These are phyloP conservation scores for Peronospora destructor DNA, from an alignment of 352 stramenopile species.

Conservation along the genomic window DNA sequence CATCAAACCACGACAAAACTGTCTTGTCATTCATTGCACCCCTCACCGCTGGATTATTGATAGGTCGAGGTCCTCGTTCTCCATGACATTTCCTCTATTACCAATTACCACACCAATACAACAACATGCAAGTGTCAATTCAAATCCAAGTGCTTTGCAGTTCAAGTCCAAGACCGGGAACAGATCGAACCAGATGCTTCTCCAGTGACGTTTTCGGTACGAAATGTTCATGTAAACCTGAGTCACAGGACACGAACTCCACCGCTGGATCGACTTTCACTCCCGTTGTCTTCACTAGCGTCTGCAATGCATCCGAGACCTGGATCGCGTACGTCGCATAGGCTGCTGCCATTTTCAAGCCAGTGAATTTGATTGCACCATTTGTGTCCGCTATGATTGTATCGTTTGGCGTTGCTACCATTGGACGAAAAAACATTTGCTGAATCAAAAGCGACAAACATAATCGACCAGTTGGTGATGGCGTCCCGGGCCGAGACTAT, in stretches of 20 bases:
- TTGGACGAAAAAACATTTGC: conserved; percentile 12
- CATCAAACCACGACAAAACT: too few species aligned
- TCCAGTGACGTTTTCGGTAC: conserved; percentile 29
- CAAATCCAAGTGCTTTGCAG: too few species aligned
- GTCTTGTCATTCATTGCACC: not conserved
- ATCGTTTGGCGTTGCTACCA: not conserved
- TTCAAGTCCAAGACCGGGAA: too few species aligned
- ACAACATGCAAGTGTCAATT: not conserved
- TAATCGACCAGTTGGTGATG: conserved; percentile 18
- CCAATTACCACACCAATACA: not conserved
- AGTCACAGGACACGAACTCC: conserved; percentile 32
- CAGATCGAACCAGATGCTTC: conserved; percentile 35
- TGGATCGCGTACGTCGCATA: conserved; percentile 26
- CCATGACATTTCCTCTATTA: conserved; percentile 29
- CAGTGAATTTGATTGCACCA: conserved; percentile 37
- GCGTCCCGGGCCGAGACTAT: not conserved
- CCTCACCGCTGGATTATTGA: conserved; percentile 24
- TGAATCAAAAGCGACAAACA: conserved; percentile 25
- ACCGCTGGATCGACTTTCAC: conserved; percentile 23
- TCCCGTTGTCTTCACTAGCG: conserved; percentile 33
- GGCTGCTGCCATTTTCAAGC: conserved; percentile 18
- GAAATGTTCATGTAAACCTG: conserved; percentile 28
- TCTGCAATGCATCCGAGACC: conserved; percentile 23
- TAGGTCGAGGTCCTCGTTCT: conserved; percentile 12
- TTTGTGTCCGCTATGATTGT: conserved; percentile 19